These are phyloP conservation scores for Lentinula guzmanii DNA, from an alignment of 768 basidiomycete species.

Conservation along the genomic window DNA sequence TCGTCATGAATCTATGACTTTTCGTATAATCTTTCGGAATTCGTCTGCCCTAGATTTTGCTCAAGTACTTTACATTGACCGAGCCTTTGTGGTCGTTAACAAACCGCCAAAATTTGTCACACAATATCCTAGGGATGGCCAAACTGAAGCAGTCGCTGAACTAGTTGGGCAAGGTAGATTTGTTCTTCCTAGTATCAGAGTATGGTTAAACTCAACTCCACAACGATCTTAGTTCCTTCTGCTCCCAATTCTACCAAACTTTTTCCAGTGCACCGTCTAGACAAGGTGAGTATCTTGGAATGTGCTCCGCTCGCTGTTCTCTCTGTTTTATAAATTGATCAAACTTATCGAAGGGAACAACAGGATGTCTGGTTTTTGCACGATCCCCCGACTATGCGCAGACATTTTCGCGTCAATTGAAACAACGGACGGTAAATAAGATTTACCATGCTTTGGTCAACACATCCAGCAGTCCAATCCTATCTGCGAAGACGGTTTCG, in stretches of 20 bases:
- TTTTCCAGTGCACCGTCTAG: conserved; percentile 56
- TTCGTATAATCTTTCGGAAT: conserved; percentile 2
- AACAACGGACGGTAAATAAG: conserved; percentile 40
- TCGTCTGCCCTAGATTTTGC: neutral
- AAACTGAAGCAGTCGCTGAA: conserved; percentile 4
- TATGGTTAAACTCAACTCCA: too few relatives aligned
- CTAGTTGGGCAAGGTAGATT: neutral
- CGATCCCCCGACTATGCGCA: conserved; percentile 35
- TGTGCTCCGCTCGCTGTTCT: neutral
- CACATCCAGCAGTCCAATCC: conserved; percentile 43
- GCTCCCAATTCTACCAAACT: conserved; percentile 31
- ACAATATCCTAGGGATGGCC: conserved; percentile 28
- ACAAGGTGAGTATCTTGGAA: conserved; percentile 42
- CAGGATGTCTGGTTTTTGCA: conserved; percentile 56
- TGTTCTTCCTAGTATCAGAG: neutral
- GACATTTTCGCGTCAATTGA: conserved; percentile 53
- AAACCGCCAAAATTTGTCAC: conserved; percentile 57
- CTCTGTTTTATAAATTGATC: neutral
- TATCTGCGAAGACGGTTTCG: conserved; percentile 22
- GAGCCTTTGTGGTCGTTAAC: conserved; percentile 47
- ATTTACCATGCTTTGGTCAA: conserved; percentile 62
- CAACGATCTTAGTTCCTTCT: neutral
- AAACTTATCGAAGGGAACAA: conserved; percentile 40
- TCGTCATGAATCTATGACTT: neutral
- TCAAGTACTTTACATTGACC: conserved; percentile 44